Evolutionary conservation across 148 eudicot genomes (phyloP).

Genomic region (Fagopyrum homotropicum): DNA sequence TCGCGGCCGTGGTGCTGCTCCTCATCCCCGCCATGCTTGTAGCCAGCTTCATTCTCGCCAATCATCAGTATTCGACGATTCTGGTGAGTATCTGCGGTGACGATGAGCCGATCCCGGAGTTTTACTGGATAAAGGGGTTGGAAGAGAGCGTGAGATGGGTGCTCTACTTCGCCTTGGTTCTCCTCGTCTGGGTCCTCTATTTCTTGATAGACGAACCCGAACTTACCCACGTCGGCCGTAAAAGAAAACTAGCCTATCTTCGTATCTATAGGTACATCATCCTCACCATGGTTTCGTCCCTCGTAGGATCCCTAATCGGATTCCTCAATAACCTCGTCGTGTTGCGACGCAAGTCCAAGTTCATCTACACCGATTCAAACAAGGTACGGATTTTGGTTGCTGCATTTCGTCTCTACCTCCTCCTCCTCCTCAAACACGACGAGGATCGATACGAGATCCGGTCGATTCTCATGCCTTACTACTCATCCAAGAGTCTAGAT

Average conservation of each 20-base stretch:
- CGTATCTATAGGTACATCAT: neutral
- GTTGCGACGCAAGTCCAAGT: neutral
- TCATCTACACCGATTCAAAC: neutral
- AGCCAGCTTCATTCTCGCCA: neutral
- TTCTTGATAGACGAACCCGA: neutral
- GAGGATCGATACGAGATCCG: neutral
- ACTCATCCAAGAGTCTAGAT: neutral
- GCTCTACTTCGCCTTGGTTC: neutral
- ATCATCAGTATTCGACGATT: neutral
- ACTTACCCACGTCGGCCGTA: no score
- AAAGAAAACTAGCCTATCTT: neutral
- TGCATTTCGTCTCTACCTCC: neutral
- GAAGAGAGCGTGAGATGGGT: neutral
- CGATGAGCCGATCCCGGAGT: neutral
- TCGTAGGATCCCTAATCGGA: neutral
- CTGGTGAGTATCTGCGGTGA: neutral
- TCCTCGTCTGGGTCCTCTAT: neutral
- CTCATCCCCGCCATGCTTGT: neutral
- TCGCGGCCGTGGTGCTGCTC: neutral
- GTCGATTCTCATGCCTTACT: neutral
- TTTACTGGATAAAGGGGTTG: neutral
- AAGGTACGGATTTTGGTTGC: neutral
- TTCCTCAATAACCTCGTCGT: neutral
- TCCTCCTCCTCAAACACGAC: constrained; percentile 3
- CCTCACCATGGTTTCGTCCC: neutral